A percentile compares a stretch with the other conserved stretches of the same genome.
Evolutionary conservation across 2,329 filamentous ascomycete genomes (phyloP).

Genomic region (Sclerotinia minor): DNA sequence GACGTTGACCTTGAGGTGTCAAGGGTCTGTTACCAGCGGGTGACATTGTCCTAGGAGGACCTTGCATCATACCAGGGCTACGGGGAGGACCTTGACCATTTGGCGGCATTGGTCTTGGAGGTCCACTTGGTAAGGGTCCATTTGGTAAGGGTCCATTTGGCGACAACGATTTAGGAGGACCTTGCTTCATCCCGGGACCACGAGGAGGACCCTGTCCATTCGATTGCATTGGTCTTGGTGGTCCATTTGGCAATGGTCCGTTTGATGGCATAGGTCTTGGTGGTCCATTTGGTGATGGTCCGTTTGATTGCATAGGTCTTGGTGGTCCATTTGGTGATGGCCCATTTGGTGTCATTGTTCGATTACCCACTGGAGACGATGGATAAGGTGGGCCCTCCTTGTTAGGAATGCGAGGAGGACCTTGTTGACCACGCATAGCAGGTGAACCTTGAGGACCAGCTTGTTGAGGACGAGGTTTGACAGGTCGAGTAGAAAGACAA

Average conservation of each 20-base stretch:
- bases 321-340: constrained; percentile 31
- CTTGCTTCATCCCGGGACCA: constrained; percentile 25
- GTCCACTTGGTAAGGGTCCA: constrained; percentile 31
- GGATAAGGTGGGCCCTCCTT: constrained; percentile 14
- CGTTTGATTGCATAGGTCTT: constrained; percentile 29
- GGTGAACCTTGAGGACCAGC: constrained; percentile 37
- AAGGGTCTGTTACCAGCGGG: constrained; percentile 26
- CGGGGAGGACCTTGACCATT: constrained; percentile 29
- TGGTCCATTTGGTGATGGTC: constrained; percentile 31
- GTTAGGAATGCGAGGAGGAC: constrained; percentile 23
- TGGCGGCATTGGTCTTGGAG: constrained; percentile 28
- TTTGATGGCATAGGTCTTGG: constrained; percentile 28
- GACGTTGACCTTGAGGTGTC: constrained; percentile 21
- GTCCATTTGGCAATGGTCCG: constrained; percentile 32
- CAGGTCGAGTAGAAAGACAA: constrained; percentile 86
- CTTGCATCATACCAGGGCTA: constrained; percentile 25
- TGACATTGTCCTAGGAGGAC: constrained; percentile 26
- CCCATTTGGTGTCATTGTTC: constrained; percentile 31
- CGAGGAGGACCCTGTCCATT: constrained; percentile 29
- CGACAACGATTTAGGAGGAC: constrained; percentile 27
- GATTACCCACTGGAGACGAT: constrained; percentile 20
- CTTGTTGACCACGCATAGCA: constrained; percentile 32
- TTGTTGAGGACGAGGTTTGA: constrained; percentile 52
- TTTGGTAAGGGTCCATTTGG: constrained; percentile 31
- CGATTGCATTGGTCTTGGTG: constrained; percentile 28